Base-by-base conservation (phyloP, 2,329 filamentous ascomycete genomes). In the Trichoderma aggressivum region DNA sequence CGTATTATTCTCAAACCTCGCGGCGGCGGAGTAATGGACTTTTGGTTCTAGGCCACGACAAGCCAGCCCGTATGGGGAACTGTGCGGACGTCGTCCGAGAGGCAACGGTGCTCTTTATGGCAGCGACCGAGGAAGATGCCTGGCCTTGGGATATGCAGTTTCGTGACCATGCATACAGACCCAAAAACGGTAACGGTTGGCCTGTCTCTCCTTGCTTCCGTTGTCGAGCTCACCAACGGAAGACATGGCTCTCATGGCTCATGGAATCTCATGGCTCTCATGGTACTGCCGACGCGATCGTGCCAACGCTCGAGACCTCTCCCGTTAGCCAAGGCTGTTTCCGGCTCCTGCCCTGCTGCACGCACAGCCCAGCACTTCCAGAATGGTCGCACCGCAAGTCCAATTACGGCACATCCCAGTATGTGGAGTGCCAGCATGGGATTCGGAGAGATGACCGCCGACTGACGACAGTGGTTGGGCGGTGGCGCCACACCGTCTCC, bases 401-500 rank as follows among this genome's bases (percentile, higher is more conserved):
- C 50, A 56, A 21, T 58, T 56, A 58, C 34, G 50, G 63, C 63
- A 59, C 64, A 67, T 47, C n/a, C 30, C 50, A 59, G 28, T 34
- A 24, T 59, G 64, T 59, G 64, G 64, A 50, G 53, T 18, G 50
- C 55, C 34, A 59, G 14, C 64, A 47, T 58, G 64, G 63, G 39
- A 69, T 36, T 53, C 21, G 39, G 65, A 61, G 30, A 34, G 55
- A 69, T 69, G 55, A 53, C 65, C 65, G 26, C 34, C 36, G 56
- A 69, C 65, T 69, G 56, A 69, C 55, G 65, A 60, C 65, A 47
- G 39, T 28, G 34, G 39, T n/a, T n/a, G 39, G 28, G 65, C 8
- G 56, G 56, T 69, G 56, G 65, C 65, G 36, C 65, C 65, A 69
- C 65, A 69, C 55, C 56, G n/a, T 61, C 47, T 28, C 30, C 39